Evolutionary conservation across 768 basidiomycete species (phyloP).

Genomic region (Crassisporium funariophilum): DNA sequence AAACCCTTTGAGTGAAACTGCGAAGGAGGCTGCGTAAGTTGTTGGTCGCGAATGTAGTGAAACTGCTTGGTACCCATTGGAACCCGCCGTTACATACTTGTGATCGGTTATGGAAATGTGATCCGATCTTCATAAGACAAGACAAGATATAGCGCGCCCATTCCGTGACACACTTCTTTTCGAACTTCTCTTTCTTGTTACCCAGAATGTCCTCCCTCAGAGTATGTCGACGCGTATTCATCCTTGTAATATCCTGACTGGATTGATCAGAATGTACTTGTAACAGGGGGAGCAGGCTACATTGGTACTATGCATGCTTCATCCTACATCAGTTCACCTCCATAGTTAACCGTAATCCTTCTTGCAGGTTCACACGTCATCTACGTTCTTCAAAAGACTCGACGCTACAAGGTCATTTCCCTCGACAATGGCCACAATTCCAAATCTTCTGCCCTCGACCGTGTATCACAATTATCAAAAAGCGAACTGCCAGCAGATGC

Average conservation of each 20-base stretch:
- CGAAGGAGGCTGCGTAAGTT: too few relatives aligned
- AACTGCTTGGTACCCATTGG: too few relatives aligned
- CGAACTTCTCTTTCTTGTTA: constrained; percentile 6
- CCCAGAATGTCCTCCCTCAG: constrained; percentile 38
- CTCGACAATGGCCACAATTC: constrained; percentile 98
- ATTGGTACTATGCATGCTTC: constrained; percentile 75
- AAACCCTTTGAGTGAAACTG: too few relatives aligned
- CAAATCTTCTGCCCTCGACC: constrained; percentile 67
- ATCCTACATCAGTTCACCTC: constrained; percentile 5
- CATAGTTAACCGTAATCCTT: constrained; percentile 14
- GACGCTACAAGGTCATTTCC: constrained; percentile 89
- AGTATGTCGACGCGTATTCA: constrained; percentile 39
- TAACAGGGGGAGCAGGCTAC: constrained; percentile 81
- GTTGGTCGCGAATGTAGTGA: too few relatives aligned
- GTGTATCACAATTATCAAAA: constrained; percentile 79
- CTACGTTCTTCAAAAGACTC: constrained; percentile 80
- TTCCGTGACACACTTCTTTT: constrained; percentile 8
- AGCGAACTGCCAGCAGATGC: constrained; percentile 68
- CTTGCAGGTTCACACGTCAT: constrained; percentile 89
- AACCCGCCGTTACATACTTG: too few relatives aligned
- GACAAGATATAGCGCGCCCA: constrained; percentile 5
- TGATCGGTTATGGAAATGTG: constrained; percentile 24
- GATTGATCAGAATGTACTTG: constrained; percentile 42
- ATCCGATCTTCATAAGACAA: constrained; percentile 24
- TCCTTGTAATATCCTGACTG: constrained; percentile 22